Percentiles rank a stretch among this genome's conserved stretches.
Conservation (phyloP, 345 rosid species). For the Leavenworthia alabamica region DNA sequence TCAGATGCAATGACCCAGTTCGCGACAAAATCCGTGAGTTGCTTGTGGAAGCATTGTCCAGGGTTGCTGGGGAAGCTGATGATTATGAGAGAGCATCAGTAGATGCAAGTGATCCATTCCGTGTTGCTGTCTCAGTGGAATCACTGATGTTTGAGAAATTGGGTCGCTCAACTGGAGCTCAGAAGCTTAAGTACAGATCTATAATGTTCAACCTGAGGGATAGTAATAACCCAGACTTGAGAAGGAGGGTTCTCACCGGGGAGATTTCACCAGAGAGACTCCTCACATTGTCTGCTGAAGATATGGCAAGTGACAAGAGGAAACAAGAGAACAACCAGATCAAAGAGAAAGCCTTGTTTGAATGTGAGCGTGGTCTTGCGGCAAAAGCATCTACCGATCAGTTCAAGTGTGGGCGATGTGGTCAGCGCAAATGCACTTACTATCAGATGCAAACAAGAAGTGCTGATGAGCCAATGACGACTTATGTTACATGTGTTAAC, state of each 20-base stretch:
- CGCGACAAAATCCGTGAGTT: constrained; percentile 85
- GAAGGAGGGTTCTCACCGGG: constrained; percentile 90
- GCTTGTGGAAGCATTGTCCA: constrained; percentile 69
- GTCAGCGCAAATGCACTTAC: constrained; percentile 78
- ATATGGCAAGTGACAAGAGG: constrained; percentile 91
- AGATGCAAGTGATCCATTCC: constrained; percentile 64
- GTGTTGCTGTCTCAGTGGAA: constrained; percentile 81
- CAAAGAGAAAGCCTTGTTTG: constrained; percentile 71
- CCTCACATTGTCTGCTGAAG: constrained; percentile 61
- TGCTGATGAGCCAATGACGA: constrained; percentile 99
- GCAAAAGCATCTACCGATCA: constrained; percentile 83
- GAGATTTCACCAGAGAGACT: constrained; percentile 72
- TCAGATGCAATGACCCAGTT: constrained; percentile 67
- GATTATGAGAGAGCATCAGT: constrained; percentile 48
- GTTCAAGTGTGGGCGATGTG: constrained; percentile 78
- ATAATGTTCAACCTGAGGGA: constrained; percentile 93
- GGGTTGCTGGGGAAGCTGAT: constrained; percentile 59
- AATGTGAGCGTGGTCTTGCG: constrained; percentile 58
- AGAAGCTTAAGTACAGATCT: constrained; percentile 86
- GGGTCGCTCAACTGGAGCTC: constrained; percentile 78
- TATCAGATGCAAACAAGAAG: constrained; percentile 99
- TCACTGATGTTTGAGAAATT: constrained; percentile 74
- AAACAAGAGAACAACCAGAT: constrained; percentile 63
- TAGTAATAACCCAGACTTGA: constrained; percentile 76
- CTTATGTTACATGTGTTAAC: constrained; percentile 86